Percentiles rank a stretch among this genome's conserved stretches.
phyloP scores from a whole-genome alignment of 164 flowering plant genomes.

The Nelumbo lutea region DNA sequence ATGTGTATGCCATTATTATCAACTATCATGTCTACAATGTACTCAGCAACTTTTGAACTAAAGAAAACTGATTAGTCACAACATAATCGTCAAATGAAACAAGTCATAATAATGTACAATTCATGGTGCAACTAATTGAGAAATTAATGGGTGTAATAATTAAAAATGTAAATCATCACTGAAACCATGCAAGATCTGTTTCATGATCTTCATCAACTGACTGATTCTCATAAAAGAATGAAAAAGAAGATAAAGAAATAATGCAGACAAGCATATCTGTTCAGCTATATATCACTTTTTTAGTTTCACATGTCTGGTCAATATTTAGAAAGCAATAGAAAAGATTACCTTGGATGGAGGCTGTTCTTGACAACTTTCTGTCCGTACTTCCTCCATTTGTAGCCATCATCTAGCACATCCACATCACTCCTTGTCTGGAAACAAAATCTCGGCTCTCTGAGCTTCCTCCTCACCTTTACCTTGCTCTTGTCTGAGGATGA shows the following conservation, averaged over 20 bases:
- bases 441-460: slow-evolving; percentile 88
- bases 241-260: no score
- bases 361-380: slow-evolving; percentile 92
- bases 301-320: no score
- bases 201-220: no score
- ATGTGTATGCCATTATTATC: neutral
- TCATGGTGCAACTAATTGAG: no score
- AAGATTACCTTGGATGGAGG: slow-evolving; percentile 79
- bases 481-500: slow-evolving; percentile 51
- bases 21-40: neutral
- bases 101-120: neutral
- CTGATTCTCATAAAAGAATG: no score
- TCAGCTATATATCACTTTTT: neutral
- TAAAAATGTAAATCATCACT: no score
- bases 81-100: neutral
- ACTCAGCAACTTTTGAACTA: neutral
- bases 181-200: no score
- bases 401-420: slow-evolving; percentile 90
- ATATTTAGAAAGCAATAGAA: neutral
- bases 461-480: slow-evolving; percentile 79
- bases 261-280: neutral
- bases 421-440: slow-evolving; percentile 87
- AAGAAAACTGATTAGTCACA: neutral
- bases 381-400: slow-evolving; percentile 94
- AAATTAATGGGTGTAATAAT: no score